Percentiles rank a stretch among this genome's conserved stretches.
phyloP scores from a whole-genome alignment of 2,329 filamentous ascomycete species.

The Fusarium buxicola region DNA sequence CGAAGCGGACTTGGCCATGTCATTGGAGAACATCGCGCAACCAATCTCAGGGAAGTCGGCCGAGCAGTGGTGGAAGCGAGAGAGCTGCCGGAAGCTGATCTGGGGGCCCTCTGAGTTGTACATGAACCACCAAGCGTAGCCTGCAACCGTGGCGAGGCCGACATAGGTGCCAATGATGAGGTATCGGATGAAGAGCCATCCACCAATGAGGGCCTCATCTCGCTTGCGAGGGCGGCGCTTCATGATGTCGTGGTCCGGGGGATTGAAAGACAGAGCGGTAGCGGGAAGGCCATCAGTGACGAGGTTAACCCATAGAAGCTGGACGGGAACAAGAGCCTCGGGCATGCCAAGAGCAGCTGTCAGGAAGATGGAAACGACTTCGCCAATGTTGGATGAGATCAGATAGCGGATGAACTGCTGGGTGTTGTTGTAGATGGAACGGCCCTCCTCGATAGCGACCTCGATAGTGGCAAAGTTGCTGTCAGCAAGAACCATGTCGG shows the following conservation, averaged over 20 bases:
- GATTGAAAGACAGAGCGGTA: slow-evolving; percentile 97
- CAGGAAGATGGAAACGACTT: slow-evolving; percentile 98
- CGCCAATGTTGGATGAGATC: slow-evolving; percentile 98
- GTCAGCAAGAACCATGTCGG: slow-evolving; percentile 98
- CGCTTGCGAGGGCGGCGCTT: slow-evolving; percentile 89
- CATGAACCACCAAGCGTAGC: slow-evolving; percentile 99
- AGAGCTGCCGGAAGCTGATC: slow-evolving; percentile 88
- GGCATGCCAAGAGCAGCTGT: slow-evolving; percentile 97
- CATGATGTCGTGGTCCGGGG: slow-evolving; percentile 99
- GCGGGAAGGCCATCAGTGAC: slow-evolving; percentile 97
- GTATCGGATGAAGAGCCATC: slow-evolving; percentile 98
- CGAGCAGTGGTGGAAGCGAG: slow-evolving; percentile 94
- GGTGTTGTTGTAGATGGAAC: slow-evolving; percentile 99
- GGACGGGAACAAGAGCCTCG: slow-evolving; percentile 95
- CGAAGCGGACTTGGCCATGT: slow-evolving; percentile 88
- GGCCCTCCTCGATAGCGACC: slow-evolving; percentile 93
- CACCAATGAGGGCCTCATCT: slow-evolving; percentile 90
- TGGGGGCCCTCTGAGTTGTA: slow-evolving; percentile 90
- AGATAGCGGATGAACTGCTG: slow-evolving; percentile 99
- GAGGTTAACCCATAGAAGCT: slow-evolving; percentile 98
- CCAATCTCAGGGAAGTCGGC: slow-evolving; percentile 88
- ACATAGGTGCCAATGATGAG: slow-evolving; percentile 97
- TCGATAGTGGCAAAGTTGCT: slow-evolving; percentile 99
- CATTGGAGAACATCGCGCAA: slow-evolving; percentile 89
- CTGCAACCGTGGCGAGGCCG: slow-evolving; percentile 91